Conservation (phyloP, 2,329 filamentous ascomycete species). For the Paradendryphiella salina region DNA sequence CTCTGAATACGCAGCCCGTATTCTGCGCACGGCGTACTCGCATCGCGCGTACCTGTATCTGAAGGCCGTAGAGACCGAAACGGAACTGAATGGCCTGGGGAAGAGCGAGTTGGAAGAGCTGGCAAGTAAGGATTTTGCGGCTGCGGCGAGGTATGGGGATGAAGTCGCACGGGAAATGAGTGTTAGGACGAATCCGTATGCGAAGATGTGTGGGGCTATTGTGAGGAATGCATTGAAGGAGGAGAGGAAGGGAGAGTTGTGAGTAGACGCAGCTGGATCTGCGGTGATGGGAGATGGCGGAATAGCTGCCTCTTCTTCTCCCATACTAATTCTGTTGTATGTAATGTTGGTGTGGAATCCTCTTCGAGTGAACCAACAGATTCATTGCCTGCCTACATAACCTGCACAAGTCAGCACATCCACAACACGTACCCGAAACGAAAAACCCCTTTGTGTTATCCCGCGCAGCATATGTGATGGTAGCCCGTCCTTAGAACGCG, state of each 20-base stretch:
- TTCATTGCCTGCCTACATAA: not conserved
- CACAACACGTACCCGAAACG: not conserved
- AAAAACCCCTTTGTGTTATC: not conserved
- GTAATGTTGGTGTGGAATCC: too few relatives aligned
- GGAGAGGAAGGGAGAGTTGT: conserved; percentile 44
- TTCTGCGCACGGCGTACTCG: conserved; percentile 70
- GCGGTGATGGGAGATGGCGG: too few relatives aligned
- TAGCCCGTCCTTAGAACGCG: not conserved
- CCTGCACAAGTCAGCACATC: not conserved
- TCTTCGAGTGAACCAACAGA: not conserved
- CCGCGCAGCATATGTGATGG: too few relatives aligned
- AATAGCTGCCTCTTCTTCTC: too few relatives aligned
- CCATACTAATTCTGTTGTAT: too few relatives aligned
- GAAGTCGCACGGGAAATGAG: conserved; percentile 60
- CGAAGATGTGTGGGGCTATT: conserved; percentile 64
- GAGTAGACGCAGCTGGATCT: not conserved
- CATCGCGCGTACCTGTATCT: conserved; percentile 61
- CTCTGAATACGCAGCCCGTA: conserved; percentile 66
- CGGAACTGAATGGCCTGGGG: conserved; percentile 38
- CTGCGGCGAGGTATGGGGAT: conserved; percentile 61
- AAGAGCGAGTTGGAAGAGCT: conserved; percentile 57
- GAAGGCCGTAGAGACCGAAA: conserved; percentile 46
- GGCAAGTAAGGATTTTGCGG: conserved; percentile 59
- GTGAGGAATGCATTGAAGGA: conserved; percentile 63
- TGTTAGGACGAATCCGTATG: conserved; percentile 64